Evolutionary conservation across 208 protist species (phyloP), one percentile per base, ranked within the genome.

Genomic region (Acanthamoeba sp.): DNA sequence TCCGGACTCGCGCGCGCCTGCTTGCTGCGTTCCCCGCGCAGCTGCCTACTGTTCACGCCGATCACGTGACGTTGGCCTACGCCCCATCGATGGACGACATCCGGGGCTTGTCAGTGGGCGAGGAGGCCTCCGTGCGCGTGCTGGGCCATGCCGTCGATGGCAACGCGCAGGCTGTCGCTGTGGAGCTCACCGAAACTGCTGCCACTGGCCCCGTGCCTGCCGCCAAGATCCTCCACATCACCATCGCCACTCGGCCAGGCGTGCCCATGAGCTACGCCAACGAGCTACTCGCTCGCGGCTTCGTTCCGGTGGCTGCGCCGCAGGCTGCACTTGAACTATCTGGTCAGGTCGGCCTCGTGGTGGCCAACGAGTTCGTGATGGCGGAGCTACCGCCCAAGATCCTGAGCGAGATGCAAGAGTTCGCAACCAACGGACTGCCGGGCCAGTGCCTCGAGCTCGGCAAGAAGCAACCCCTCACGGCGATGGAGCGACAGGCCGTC

Each of bases 11-110:
- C 85, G 85, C 3, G 55, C 48, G 27, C 24, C 57, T 91, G 36
- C 85, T 91, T 16, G 45, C 48, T 2, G 6, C 48, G 10, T 42
- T 91, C 57, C 85, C 85, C 71, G 24, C 85, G 36, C 24, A 27
- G 55, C 42, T 73, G 5, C 57, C 57, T 3, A 91, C 48, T 2
- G 85, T 91, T 5, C 34, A 62, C 38, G 48, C 55, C 57, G 55
- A 91, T n/a, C 85, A 91, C 85, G 85, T 91, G 27, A 91, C 85
- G 7, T 32, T 91, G 55, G 85, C 85, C 34, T 91, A 71, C 27
- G 85, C 85, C 1, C 85, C 85, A 80, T 76, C 50, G 85, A 32
- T 91, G 45, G 38, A 91, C 20, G n/a, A 29, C 27, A 52, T 91
- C 34, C 4, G 20, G 1, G 85, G 36, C 34, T 52, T 91, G 10